Percentiles rank a stretch among this genome's conserved stretches.
phyloP scores from a whole-genome alignment of 2,329 filamentous ascomycete genomes.

The Aureobasidium sp. region DNA sequence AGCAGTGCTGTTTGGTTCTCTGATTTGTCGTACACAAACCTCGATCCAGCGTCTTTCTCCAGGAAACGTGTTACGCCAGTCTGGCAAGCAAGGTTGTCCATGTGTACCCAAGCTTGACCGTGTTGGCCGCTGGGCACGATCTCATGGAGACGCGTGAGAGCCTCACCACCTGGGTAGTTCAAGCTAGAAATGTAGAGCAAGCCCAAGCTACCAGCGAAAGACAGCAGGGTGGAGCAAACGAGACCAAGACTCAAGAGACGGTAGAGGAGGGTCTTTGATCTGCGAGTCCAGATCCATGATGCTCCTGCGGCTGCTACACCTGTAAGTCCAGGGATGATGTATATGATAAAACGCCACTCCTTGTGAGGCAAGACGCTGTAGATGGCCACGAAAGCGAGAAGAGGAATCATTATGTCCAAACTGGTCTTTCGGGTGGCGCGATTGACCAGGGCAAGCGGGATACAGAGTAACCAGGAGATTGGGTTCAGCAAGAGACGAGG shows the following conservation, averaged over 20 bases:
- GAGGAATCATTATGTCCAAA: constrained; percentile 53
- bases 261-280: constrained; percentile 52
- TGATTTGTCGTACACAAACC: constrained; percentile 53
- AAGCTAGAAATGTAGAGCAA: constrained; percentile 74
- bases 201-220: constrained; percentile 51
- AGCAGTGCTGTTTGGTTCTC: constrained; percentile 39
- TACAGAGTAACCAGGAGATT: constrained; percentile 44
- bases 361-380: constrained; percentile 93
- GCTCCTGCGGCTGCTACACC: constrained; percentile 67
- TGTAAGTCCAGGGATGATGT: constrained; percentile 72
- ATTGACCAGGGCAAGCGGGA: constrained; percentile 45
- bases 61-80: constrained; percentile 55
- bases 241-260: constrained; percentile 47
- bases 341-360: constrained; percentile 91
- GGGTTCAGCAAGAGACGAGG: constrained; percentile 82
- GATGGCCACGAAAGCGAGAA: constrained; percentile 61
- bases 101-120: constrained; percentile 34
- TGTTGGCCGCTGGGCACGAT: constrained; percentile 11
- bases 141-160: constrained; percentile 45
- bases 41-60: constrained; percentile 29
- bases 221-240: constrained; percentile 49
- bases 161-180: constrained; percentile 89
- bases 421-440: constrained; percentile 30
- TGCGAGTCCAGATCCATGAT: constrained; percentile 52
- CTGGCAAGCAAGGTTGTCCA: constrained; percentile 55